These are phyloP conservation scores for Chaetoceros tenuissimus DNA, from an alignment of 108 stramenopile genomes.

Conservation along the genomic window DNA sequence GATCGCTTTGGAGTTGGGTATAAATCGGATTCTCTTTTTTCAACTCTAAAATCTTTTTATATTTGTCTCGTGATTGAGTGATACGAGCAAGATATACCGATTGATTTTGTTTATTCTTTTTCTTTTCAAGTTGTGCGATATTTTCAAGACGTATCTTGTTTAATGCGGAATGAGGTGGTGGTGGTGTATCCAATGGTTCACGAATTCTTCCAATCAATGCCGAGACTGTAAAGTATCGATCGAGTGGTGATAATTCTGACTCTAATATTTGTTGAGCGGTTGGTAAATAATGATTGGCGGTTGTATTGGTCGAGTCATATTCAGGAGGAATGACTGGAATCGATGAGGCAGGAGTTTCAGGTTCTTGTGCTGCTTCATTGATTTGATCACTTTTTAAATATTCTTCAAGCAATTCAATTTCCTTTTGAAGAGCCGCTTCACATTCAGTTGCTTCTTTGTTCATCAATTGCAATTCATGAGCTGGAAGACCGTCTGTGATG, in stretches of 20 bases:
- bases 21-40: conserved; percentile 29
- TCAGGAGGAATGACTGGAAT: conserved; percentile 16
- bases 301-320: conserved; percentile 2
- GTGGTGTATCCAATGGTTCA: conserved; percentile 61
- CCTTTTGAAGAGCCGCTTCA: conserved; percentile 53
- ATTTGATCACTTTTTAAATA: conserved; percentile 17
- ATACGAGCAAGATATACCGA: neutral
- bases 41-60: conserved; percentile 7
- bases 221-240: conserved; percentile 63
- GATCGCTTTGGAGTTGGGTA: conserved; percentile 26
- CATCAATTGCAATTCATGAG: conserved; percentile 49
- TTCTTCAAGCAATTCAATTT: conserved; percentile 43
- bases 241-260: conserved; percentile 58
- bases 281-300: conserved; percentile 16
- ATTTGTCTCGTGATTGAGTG: neutral
- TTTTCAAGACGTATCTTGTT: conserved; percentile 5
- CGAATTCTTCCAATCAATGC: conserved; percentile 67
- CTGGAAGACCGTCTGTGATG: conserved; percentile 56
- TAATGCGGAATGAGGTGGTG: conserved; percentile 37
- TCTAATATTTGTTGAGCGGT: conserved; percentile 38
- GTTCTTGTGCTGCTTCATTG: conserved; percentile 3
- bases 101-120: conserved; percentile 14
- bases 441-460: conserved; percentile 52
- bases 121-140: neutral
- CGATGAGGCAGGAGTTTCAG: conserved; percentile 13